Evolutionary conservation across 768 basidiomycete genomes (phyloP).

Genomic region (Leccinum olivaceopallidum): DNA sequence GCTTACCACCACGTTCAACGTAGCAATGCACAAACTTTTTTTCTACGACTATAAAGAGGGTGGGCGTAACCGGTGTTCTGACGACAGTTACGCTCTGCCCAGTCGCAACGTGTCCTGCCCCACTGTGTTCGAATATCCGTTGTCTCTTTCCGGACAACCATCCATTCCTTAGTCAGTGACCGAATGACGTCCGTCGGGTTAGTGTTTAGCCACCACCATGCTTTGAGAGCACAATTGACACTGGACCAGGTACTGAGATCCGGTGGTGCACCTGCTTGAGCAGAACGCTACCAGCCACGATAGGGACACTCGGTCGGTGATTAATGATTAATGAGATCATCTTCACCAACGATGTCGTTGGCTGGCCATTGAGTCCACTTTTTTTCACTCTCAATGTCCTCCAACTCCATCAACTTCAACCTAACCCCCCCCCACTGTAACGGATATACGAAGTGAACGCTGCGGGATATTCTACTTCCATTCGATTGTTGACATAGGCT

Average conservation of each 20-base stretch:
- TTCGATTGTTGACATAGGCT: not conserved
- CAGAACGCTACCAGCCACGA: too few relatives aligned
- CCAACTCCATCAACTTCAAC: too few relatives aligned
- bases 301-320: too few relatives aligned
- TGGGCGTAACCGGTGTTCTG: not conserved
- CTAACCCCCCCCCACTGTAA: too few relatives aligned
- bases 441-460: too few relatives aligned
- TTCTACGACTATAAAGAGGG: not conserved
- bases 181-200: not conserved
- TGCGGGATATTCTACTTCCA: not conserved
- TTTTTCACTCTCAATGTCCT: not conserved
- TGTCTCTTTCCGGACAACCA: not conserved
- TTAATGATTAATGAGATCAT: too few relatives aligned
- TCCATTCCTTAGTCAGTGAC: not conserved
- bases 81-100: not conserved
- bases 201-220: not conserved
- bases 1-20: not conserved
- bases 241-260: too few relatives aligned
- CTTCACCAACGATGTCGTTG: not conserved
- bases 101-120: not conserved
- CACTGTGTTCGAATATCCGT: not conserved
- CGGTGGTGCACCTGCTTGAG: too few relatives aligned
- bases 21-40: not conserved
- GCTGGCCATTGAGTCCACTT: too few relatives aligned
- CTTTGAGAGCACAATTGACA: not conserved